These are phyloP conservation scores for Barnettozyma botsteinii DNA, from an alignment of 805 yeast genomes.

Conservation along the genomic window DNA sequence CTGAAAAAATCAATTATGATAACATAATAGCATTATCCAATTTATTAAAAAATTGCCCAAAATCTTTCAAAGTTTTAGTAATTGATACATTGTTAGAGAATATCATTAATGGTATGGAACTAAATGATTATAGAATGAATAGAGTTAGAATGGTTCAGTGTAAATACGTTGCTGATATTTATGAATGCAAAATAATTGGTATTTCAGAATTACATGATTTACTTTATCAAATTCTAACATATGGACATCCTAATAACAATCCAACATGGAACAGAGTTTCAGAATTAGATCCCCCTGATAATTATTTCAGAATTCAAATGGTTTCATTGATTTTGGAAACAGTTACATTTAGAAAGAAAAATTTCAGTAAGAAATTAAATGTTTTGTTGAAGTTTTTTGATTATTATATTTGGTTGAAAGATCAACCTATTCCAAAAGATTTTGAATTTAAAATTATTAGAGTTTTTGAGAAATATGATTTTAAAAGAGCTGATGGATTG, in stretches of 20 bases:
- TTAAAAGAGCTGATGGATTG: constrained; percentile 32
- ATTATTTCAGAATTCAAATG: constrained; percentile 67
- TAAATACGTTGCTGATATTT: constrained; percentile 54
- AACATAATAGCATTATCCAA: constrained; percentile 45
- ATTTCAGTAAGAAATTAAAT: constrained; percentile 25
- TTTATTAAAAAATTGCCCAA: constrained; percentile 35
- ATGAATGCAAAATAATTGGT: constrained; percentile 41
- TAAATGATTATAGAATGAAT: constrained; percentile 51
- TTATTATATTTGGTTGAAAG: constrained; percentile 61
- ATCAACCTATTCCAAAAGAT: constrained; percentile 58
- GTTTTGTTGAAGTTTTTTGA: constrained; percentile 57
- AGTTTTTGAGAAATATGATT: constrained; percentile 33
- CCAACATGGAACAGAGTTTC: constrained; percentile 41
- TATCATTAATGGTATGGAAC: constrained; percentile 61
- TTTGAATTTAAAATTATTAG: constrained; percentile 46
- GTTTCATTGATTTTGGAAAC: constrained; percentile 38
- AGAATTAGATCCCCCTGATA: constrained; percentile 55
- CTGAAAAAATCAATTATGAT: constrained; percentile 57
- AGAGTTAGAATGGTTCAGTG: constrained; percentile 58
- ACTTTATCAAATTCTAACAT: constrained; percentile 50
- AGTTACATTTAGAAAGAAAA: constrained; percentile 18
- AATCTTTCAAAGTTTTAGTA: constrained; percentile 38
- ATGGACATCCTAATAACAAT: constrained; percentile 57
- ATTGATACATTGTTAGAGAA: constrained; percentile 63
- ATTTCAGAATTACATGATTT: constrained; percentile 43